Evolutionary conservation across 768 basidiomycete species (phyloP), one percentile per base, ranked within the genome.

Genomic region (Naganishia kalamii): DNA sequence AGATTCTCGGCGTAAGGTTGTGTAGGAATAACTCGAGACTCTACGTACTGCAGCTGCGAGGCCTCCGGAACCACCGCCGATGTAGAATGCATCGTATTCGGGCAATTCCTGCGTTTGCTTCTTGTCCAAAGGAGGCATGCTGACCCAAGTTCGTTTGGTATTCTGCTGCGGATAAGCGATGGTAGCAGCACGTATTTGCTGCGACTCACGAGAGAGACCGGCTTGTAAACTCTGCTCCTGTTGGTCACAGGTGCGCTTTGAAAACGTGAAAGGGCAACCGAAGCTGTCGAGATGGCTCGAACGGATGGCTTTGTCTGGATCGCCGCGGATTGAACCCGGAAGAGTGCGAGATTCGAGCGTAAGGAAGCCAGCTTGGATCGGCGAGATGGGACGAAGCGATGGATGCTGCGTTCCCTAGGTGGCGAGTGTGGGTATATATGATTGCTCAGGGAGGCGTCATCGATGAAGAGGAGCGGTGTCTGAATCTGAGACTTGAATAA

Each of bases 61-160:
- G 65, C 94, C 96, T 65, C 92, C 96, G 65, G 90, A 92, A 37
- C 96, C 96, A 66, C 91, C 92, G 59, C 92, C 92, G 71, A 96
- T 87, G 70, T 90, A 85, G 54, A 96, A 84, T 72, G 88, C 86
- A 74, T 96, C 92, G 76, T 77, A 77, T 57, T 76, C 71, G 35
- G 68, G 68, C 13, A 67, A 46, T 32, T 75, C 66, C 40, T 72
- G 61, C 17, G 73, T 71, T 29, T 74, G 67, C 32, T 66, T 65
- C 41, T 71, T 71, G 35, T 63, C 67, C 32, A 77, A 54, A 59
- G 75, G 75, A 68, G 75, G 75, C 75, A 77, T 77, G 13, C 63
- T 73, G 47, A 46, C 52, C 43, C 52, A 52, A 35, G 52, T 46
- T 2, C 44, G 51, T 48, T 54, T 59, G 15, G 30, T 19, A n/a